These are phyloP conservation scores for Oryza australiensis DNA, from an alignment of 176 grass and related monocot species.

Conservation along the genomic window DNA sequence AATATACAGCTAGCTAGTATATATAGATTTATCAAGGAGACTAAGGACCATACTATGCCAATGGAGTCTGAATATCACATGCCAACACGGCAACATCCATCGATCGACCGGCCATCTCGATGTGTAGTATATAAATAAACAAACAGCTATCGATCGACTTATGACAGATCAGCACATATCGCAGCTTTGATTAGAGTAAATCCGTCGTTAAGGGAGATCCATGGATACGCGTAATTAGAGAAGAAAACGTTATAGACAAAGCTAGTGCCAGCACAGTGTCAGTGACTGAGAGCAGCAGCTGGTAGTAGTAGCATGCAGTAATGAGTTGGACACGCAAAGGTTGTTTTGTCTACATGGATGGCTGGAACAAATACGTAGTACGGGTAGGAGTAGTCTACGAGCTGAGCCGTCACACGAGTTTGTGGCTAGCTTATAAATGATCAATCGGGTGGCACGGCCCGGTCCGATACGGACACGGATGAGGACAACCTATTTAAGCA, in stretches of 20 bases:
- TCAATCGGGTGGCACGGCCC: no score
- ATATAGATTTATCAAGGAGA: not conserved
- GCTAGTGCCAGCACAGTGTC: not conserved
- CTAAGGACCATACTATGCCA: not conserved
- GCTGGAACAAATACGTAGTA: no score
- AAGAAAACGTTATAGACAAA: not conserved
- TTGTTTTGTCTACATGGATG: not conserved
- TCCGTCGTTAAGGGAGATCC: constrained; percentile 1
- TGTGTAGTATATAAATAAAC: not conserved
- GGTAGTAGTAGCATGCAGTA: no score
- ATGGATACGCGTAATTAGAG: not conserved
- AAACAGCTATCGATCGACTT: not conserved
- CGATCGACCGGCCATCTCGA: not conserved
- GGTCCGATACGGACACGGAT: no score
- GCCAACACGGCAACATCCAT: constrained; percentile 12
- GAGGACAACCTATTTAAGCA: no score
- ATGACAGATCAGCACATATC: not conserved
- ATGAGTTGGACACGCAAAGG: not conserved
- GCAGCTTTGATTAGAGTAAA: not conserved
- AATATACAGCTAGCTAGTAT: no score
- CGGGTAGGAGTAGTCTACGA: no score
- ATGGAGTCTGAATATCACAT: not conserved
- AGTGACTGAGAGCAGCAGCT: not conserved
- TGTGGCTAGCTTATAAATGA: not conserved
- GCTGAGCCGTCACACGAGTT: not conserved